Evolutionary conservation across 1,139 yeast species (phyloP).

Genomic region (Yamadazyma mexicana): DNA sequence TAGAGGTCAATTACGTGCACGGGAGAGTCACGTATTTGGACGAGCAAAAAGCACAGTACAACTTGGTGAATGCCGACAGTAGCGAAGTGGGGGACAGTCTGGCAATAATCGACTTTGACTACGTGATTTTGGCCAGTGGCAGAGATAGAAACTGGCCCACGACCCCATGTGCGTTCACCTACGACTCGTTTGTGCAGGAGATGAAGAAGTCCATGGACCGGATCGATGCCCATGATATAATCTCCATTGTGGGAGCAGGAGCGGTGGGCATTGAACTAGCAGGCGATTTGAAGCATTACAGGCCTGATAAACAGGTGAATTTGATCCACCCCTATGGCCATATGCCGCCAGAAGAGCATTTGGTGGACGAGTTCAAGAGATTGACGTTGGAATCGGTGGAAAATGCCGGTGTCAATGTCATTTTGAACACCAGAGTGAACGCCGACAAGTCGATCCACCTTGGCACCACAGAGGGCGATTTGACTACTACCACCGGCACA

Average conservation of each 20-base stretch:
- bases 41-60: slow-evolving; percentile 25
- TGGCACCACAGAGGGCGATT: slow-evolving; percentile 24
- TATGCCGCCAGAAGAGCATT: slow-evolving; percentile 47
- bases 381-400: slow-evolving; percentile 27
- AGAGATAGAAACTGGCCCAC: slow-evolving; percentile 56
- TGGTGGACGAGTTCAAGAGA: slow-evolving; percentile 31
- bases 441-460: slow-evolving; percentile 16
- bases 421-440: slow-evolving; percentile 27
- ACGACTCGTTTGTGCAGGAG: slow-evolving; percentile 29
- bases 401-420: slow-evolving; percentile 20
- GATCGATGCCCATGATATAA: slow-evolving; percentile 21
- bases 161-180: slow-evolving; percentile 43
- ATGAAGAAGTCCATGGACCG: slow-evolving; percentile 30
- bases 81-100: slow-evolving; percentile 11
- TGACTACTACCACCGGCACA: slow-evolving; percentile 29
- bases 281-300: slow-evolving; percentile 41
- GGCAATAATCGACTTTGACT: slow-evolving; percentile 44
- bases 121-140: slow-evolving; percentile 51
- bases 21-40: slow-evolving; percentile 38
- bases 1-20: slow-evolving; percentile 34
- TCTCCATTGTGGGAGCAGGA: slow-evolving; percentile 49
- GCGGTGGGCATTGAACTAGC: slow-evolving; percentile 54
- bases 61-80: slow-evolving; percentile 5
- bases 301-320: slow-evolving; percentile 35
- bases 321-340: slow-evolving; percentile 41